phyloP scores from a whole-genome alignment of 352 stramenopile species.

The Phytopythium cucurbitacearum region DNA sequence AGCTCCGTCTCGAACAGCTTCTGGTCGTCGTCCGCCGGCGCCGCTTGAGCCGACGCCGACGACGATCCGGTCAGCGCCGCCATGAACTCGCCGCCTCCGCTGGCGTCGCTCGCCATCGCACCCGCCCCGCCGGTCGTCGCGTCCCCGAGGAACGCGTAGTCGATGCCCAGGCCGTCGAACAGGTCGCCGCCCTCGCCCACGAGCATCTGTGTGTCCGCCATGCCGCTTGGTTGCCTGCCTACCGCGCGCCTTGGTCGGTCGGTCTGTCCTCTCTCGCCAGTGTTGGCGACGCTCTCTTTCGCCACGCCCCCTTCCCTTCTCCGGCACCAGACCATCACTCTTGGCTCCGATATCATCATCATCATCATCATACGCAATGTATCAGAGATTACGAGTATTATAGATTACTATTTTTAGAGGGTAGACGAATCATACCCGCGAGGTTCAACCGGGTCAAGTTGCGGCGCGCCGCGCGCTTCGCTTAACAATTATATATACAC shows the following conservation, averaged over 20 bases:
- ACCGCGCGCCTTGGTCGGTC: no score
- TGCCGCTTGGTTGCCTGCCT: slow-evolving; percentile 7
- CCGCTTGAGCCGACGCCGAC: neutral
- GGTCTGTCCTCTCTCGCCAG: no score
- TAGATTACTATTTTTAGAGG: no score
- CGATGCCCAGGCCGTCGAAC: slow-evolving; percentile 44
- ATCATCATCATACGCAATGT: no score
- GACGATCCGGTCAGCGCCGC: neutral
- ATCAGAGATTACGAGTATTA: no score
- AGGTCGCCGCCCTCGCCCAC: slow-evolving; percentile 19
- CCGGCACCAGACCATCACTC: no score
- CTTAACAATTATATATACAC: no score
- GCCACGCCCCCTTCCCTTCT: no score
- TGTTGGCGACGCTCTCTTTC: no score
- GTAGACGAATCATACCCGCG: no score
- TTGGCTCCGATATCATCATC: no score
- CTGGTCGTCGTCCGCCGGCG: slow-evolving; percentile 21
- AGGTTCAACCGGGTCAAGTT: neutral
- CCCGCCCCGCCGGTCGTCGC: slow-evolving; percentile 5
- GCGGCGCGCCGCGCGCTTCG: neutral
- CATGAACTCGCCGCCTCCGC: slow-evolving; percentile 10
- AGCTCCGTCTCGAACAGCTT: slow-evolving; percentile 53
- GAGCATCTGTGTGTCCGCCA: slow-evolving; percentile 33
- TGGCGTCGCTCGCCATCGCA: slow-evolving; percentile 2
- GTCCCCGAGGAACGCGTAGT: slow-evolving; percentile 42